Percentiles rank a stretch among this genome's conserved stretches.
Conservation (phyloP, 306 rosid species). For the Sphenostylis stenocarpa region DNA sequence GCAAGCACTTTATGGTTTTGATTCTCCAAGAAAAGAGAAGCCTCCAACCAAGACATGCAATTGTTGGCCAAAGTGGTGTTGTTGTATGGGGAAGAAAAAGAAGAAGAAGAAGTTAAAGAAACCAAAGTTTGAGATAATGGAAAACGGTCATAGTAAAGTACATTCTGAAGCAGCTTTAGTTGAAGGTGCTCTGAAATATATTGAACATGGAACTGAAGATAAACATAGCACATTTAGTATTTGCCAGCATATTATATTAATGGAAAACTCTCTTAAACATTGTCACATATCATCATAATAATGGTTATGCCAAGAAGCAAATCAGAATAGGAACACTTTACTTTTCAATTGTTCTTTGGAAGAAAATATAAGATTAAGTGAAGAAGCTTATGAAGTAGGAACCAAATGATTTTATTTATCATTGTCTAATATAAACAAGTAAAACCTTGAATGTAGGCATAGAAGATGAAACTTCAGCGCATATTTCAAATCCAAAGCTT, state of each 20-base stretch:
- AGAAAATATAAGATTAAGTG: neutral
- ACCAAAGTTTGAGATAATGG: conserved; percentile 40
- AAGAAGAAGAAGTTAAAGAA: conserved; percentile 48
- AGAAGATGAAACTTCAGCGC: conserved; percentile 33
- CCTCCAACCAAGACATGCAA: conserved; percentile 63
- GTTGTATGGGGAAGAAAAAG: conserved; percentile 39
- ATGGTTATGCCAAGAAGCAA: neutral
- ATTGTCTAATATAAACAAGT: conserved; percentile 5
- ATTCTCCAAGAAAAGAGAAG: conserved; percentile 64
- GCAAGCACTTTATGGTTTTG: conserved; percentile 70
- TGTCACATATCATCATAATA: neutral
- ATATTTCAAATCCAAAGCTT: conserved; percentile 38
- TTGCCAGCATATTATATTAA: neutral
- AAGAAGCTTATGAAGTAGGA: neutral
- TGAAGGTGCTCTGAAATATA: conserved; percentile 29
- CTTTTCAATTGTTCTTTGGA: neutral
- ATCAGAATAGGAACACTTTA: neutral
- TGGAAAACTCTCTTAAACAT: neutral
- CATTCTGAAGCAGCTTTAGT: conserved; percentile 33
- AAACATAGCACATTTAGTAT: neutral
- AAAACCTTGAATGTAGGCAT: conserved; percentile 35
- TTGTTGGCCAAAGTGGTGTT: conserved; percentile 63
- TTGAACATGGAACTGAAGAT: conserved; percentile 43
- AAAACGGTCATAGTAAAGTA: conserved; percentile 27
- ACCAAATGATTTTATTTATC: neutral